Evolutionary conservation across 176 grass and related monocot species (phyloP), one percentile per base, ranked within the genome.

Genomic region (Poa pratensis): DNA sequence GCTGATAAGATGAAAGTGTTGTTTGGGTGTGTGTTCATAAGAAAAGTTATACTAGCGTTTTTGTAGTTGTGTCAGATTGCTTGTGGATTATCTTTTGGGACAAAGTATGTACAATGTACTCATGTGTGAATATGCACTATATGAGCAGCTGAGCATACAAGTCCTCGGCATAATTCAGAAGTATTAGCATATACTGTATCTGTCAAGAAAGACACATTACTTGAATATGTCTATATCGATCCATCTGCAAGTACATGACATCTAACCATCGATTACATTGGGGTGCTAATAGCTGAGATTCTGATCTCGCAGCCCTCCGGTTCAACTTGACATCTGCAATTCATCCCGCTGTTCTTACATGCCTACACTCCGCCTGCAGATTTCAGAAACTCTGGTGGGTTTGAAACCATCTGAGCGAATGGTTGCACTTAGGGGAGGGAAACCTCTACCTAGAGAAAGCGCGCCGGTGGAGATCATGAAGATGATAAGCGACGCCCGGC

Each of bases 381-480:
- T 57, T 68, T 48, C 27, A 53, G 43, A 80, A 37, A 23, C 16
- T 34, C 65, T 17, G 10, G 39, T 39, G 28, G 48, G 14, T 49
- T 53, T 53, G 30, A 39, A 17, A 39, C 15, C 26, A 26, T 26
- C 13, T 37, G 26, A 45, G 13, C 2, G 2, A 58, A 71, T 9
- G 28, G 19, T 13, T 24, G 35, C 23, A 46, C 14, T 24, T 9
- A 82, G 80, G 32, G 22, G n/a, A 35, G 53, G 22, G 40, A 78
- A 16, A 35, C 7, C 13, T 4, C 3, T 88, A 93, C 91, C 94
- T 5, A 96, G 80, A 6, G 74, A 89, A 49, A 96, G 58, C 5
- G 94, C 84, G 51, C 89, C 91, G 43, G 87, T 7, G 26, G 93
- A 91, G 62, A 96, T 93, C 52, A 88, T 88, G 84, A 96, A 96